These are phyloP conservation scores for Helianthus tuberosus DNA, from an alignment of 129 eudicot genomes.

Conservation along the genomic window DNA sequence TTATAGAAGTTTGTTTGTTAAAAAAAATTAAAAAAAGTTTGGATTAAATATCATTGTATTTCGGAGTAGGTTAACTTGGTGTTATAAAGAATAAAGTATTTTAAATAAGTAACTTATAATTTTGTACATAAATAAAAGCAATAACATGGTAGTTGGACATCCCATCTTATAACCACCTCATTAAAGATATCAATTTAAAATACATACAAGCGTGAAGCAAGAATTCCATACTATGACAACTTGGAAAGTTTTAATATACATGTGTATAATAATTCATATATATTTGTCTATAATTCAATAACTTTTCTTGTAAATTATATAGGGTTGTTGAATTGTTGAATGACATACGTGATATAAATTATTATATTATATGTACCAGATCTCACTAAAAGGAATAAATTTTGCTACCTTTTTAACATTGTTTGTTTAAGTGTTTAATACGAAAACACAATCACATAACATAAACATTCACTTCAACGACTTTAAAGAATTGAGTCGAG, in stretches of 20 bases:
- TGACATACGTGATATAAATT: background rate
- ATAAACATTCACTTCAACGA: too few species aligned
- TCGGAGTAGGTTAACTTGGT: background rate
- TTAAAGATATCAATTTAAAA: slow-evolving; percentile 1
- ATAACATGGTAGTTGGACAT: slow-evolving; percentile 31
- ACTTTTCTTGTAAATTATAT: background rate
- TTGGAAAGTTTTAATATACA: slow-evolving; percentile 1
- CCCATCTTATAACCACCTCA: slow-evolving; percentile 36
- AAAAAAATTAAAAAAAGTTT: too few species aligned
- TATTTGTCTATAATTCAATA: background rate
- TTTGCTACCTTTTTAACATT: background rate
- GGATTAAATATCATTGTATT: background rate
- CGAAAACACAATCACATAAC: too few species aligned
- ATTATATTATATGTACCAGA: background rate
- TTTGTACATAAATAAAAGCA: background rate
- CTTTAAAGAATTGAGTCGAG: too few species aligned
- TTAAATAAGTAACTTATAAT: background rate
- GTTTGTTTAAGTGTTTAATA: too few species aligned
- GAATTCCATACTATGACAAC: slow-evolving; percentile 26
- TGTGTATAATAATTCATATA: background rate
- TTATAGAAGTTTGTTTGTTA: too few species aligned
- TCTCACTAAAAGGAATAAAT: background rate
- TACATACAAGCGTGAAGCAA: slow-evolving; percentile 10
- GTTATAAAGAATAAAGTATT: background rate
- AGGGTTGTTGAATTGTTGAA: background rate